Base-by-base conservation (phyloP, 169 alveolate genomes). In the Cryptosporidium sp. region DNA sequence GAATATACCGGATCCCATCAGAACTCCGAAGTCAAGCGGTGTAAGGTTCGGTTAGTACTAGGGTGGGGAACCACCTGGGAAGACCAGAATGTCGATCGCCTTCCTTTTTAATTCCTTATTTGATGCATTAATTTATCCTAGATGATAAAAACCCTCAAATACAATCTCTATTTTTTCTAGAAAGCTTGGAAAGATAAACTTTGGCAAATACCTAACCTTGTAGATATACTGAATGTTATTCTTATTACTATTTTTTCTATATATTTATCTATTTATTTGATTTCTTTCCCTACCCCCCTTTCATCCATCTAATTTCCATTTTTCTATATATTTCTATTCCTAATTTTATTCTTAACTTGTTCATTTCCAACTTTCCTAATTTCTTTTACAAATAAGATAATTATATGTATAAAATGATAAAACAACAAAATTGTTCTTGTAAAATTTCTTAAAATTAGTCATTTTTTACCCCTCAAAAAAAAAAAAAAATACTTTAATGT, bases 31-130 rank as follows among this genome's bases (percentile, higher is more conserved):
- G 97, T 94, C 94, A 94, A 94, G 97, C 95, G 96, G 95, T 93
- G 65, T 93, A 92, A 93, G 97, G 97, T 94, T 87, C 61, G 95
- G 95, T 92, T 93, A 94, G 97, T 94, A 94, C 95, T 94, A 92
- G 94, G 96, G 95, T 94, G 97, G 97, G 97, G 94, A 96, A 94
- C 97, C 96, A 93, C 96, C 94, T 91, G 97, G 95, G 97, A 94
- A 80, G 89, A 80, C 89, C 89, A 62, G 89, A 70, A 65, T 80
- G 89, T n/a, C 75, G 89, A 80, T 80, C 60, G 89, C 89, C 73
- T 23, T 29, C 65, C 12, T 48, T 62, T 80, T 39, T 35, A 0
- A 48, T 48, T 37, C 12, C 3, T 48, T 45, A 3, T 9, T 39
- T 6, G 4, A 39, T 39, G 4, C 10, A 8, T 39, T 39, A 2